Conservation (phyloP, 2,329 filamentous ascomycete genomes). For the Alternaria sp. region DNA sequence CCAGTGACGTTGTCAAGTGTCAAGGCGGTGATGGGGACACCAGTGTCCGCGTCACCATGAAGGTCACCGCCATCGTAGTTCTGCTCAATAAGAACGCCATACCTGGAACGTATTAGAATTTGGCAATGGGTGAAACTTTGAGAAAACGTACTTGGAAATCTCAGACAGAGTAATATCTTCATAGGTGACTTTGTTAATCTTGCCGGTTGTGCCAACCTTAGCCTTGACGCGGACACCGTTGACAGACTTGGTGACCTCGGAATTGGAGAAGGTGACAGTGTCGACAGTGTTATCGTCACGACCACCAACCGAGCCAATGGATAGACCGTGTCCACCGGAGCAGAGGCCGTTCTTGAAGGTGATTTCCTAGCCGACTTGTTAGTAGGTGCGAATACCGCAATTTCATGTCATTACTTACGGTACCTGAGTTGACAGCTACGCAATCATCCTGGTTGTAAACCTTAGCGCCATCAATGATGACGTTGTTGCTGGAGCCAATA, state of each 20-base stretch:
- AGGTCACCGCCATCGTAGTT: slow-evolving; percentile 60
- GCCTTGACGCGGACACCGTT: slow-evolving; percentile 68
- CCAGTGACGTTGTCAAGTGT: slow-evolving; percentile 52
- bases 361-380: slow-evolving; percentile 28
- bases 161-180: slow-evolving; percentile 55
- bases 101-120: slow-evolving; percentile 23
- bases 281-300: slow-evolving; percentile 63
- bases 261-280: slow-evolving; percentile 61
- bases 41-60: slow-evolving; percentile 55
- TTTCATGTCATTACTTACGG: slow-evolving; percentile 21
- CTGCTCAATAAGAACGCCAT: slow-evolving; percentile 61
- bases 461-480: slow-evolving; percentile 60
- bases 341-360: slow-evolving; percentile 55
- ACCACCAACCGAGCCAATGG: slow-evolving; percentile 66
- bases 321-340: slow-evolving; percentile 64
- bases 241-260: slow-evolving; percentile 59
- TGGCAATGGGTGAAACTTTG: not conserved
- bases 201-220: slow-evolving; percentile 59
- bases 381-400: slow-evolving; percentile 13
- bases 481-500: slow-evolving; percentile 57
- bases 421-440: slow-evolving; percentile 65
- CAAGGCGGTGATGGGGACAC: slow-evolving; percentile 56
- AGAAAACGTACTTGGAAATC: slow-evolving; percentile 45
- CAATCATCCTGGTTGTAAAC: slow-evolving; percentile 68
- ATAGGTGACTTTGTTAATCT: slow-evolving; percentile 59